phyloP scores from a whole-genome alignment of 2,329 filamentous ascomycete species.

The Whalleya microplaca region DNA sequence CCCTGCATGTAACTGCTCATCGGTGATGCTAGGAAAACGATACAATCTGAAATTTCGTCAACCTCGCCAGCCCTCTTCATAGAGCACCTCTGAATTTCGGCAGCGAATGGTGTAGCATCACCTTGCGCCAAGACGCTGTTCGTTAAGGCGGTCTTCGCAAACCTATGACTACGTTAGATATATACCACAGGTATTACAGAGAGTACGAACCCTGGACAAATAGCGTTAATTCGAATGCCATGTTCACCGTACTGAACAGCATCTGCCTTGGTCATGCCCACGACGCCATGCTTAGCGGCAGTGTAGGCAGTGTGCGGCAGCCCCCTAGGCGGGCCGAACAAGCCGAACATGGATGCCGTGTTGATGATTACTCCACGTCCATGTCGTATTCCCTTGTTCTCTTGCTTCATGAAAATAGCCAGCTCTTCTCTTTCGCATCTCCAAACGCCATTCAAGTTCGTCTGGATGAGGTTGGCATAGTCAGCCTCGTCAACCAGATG shows the following conservation, averaged over 20 bases:
- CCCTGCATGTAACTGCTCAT: slow-evolving; percentile 59
- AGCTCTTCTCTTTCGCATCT: slow-evolving; percentile 59
- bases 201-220: slow-evolving; percentile 54
- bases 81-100: slow-evolving; percentile 49
- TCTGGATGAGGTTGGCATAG: slow-evolving; percentile 53
- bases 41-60: slow-evolving; percentile 58
- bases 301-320: slow-evolving; percentile 51
- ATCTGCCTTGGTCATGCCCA: slow-evolving; percentile 58
- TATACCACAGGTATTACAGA: neutral
- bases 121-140: slow-evolving; percentile 29
- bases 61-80: slow-evolving; percentile 50
- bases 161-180: slow-evolving; percentile 35
- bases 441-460: slow-evolving; percentile 62
- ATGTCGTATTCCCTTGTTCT: slow-evolving; percentile 43
- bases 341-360: slow-evolving; percentile 54
- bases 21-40: slow-evolving; percentile 54
- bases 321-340: slow-evolving; percentile 43
- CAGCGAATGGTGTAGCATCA: slow-evolving; percentile 40
- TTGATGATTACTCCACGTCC: slow-evolving; percentile 59
- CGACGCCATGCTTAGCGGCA: slow-evolving; percentile 56
- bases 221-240: slow-evolving; percentile 62
- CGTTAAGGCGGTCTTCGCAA: slow-evolving; percentile 47
- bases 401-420: slow-evolving; percentile 54
- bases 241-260: slow-evolving; percentile 54
- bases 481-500: slow-evolving; percentile 51